These are phyloP conservation scores for Elasticomyces elasticus DNA, from an alignment of 495 filamentous ascomycete species.

Conservation along the genomic window DNA sequence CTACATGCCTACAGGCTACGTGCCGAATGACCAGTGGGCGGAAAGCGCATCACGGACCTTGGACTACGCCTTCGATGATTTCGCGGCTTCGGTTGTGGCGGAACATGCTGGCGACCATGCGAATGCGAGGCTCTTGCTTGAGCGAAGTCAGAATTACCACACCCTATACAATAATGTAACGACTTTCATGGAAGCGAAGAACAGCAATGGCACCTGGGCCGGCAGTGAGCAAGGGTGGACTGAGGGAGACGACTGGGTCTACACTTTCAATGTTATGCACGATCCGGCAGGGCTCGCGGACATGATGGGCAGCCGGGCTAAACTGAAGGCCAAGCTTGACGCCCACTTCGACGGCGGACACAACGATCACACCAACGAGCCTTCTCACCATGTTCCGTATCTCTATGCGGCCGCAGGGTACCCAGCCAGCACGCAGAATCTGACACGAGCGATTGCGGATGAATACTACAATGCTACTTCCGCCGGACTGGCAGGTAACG, in stretches of 20 bases:
- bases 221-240: conserved; percentile 21
- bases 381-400: conserved; percentile 20
- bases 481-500: conserved; percentile 15
- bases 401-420: conserved; percentile 17
- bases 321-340: conserved; percentile 18
- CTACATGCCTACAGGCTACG: conserved; percentile 17
- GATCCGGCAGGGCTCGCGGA: conserved; percentile 12
- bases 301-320: conserved; percentile 13
- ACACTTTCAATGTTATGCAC: conserved; percentile 22
- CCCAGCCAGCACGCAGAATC: conserved; percentile 18
- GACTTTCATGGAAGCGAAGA: conserved; percentile 20
- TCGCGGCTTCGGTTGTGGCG: conserved; percentile 16
- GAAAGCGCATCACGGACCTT: conserved; percentile 19
- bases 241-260: conserved; percentile 22
- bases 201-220: conserved; percentile 20
- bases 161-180: conserved; percentile 16
- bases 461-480: conserved; percentile 21
- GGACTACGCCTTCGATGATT: conserved; percentile 22
- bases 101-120: conserved; percentile 15
- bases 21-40: conserved; percentile 21
- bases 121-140: neutral
- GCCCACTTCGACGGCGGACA: conserved; percentile 17
- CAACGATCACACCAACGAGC: conserved; percentile 21
- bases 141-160: conserved; percentile 14
- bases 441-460: conserved; percentile 8